Evolutionary conservation across 192 early-diverging fungal genomes (phyloP).

Genomic region (Rhizophagus prolifer): DNA sequence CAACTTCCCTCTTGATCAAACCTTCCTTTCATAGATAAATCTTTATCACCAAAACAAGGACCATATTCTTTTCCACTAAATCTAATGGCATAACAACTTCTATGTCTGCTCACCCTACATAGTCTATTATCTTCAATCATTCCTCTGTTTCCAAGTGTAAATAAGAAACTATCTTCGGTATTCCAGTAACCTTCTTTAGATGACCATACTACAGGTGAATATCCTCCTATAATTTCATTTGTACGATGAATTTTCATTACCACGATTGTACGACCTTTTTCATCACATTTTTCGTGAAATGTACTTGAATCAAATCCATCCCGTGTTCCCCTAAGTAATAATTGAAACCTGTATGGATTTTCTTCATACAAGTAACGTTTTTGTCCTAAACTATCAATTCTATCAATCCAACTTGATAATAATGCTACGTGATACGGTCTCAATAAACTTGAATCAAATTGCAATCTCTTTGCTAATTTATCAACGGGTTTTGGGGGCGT

Average conservation of each 20-base stretch:
- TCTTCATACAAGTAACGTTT: slow-evolving; percentile 24
- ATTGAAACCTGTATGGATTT: slow-evolving; percentile 19
- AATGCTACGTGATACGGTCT: slow-evolving; percentile 11
- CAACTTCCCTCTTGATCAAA: slow-evolving; percentile 24
- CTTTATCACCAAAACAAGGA: slow-evolving; percentile 29
- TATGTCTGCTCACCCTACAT: slow-evolving; percentile 8
- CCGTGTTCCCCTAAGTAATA: slow-evolving; percentile 17
- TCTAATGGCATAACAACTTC: slow-evolving; percentile 27
- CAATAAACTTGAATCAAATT: slow-evolving; percentile 20
- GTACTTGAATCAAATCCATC: slow-evolving; percentile 21
- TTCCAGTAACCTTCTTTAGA: slow-evolving; percentile 23
- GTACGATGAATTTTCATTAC: slow-evolving; percentile 19
- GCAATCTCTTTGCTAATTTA: slow-evolving; percentile 3
- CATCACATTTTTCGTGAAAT: slow-evolving; percentile 24
- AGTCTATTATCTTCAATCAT: slow-evolving; percentile 17
- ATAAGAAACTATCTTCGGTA: slow-evolving; percentile 29
- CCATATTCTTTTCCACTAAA: slow-evolving; percentile 22
- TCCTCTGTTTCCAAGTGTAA: slow-evolving; percentile 17
- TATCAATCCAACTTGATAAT: slow-evolving; percentile 24
- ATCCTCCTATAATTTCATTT: slow-evolving; percentile 20
- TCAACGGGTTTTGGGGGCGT: slow-evolving; percentile 5
- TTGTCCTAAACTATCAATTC: slow-evolving; percentile 21
- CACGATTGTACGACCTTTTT: slow-evolving; percentile 11
- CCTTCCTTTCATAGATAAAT: slow-evolving; percentile 15
- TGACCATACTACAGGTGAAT: slow-evolving; percentile 15